A percentile compares a stretch with the other conserved stretches of the same genome.
Conservation (phyloP, 1,284 basidiomycete genomes). For the Microbotryum scabiosae region DNA sequence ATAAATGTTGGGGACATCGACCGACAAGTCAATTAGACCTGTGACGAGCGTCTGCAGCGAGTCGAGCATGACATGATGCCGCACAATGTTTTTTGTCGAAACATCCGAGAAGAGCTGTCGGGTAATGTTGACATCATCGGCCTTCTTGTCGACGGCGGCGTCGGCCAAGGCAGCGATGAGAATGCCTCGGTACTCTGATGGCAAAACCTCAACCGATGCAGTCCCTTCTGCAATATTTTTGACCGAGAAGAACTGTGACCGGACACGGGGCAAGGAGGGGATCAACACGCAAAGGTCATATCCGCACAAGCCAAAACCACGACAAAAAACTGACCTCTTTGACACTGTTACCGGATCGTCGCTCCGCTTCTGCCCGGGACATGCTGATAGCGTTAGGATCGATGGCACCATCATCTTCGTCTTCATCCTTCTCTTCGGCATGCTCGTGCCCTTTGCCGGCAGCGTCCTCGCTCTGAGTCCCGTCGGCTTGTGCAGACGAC, state of each 20-base stretch:
- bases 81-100: constrained; percentile 49
- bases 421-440: constrained; percentile 43
- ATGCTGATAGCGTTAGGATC: constrained; percentile 45
- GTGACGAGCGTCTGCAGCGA: constrained; percentile 23
- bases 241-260: constrained; percentile 35
- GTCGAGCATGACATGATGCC: constrained; percentile 34
- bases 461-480: constrained; percentile 28
- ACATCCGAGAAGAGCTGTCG: constrained; percentile 37
- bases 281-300: background rate
- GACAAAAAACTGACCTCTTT: constrained; percentile 47
- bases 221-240: constrained; percentile 78
- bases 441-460: constrained; percentile 40
- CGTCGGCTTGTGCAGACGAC: background rate
- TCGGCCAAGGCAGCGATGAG: constrained; percentile 67
- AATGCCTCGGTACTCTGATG: constrained; percentile 52
- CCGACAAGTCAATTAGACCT: constrained; percentile 22
- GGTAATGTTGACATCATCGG: constrained; percentile 60
- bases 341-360: constrained; percentile 38
- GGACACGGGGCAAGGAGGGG: constrained; percentile 1
- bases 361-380: constrained; percentile 47
- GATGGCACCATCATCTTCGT: constrained; percentile 43
- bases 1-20: constrained; percentile 26
- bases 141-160: constrained; percentile 69
- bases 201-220: constrained; percentile 65
- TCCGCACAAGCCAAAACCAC: constrained; percentile 1